Evolutionary conservation across 306 rosid species (phyloP).

Genomic region (Myrica gale): DNA sequence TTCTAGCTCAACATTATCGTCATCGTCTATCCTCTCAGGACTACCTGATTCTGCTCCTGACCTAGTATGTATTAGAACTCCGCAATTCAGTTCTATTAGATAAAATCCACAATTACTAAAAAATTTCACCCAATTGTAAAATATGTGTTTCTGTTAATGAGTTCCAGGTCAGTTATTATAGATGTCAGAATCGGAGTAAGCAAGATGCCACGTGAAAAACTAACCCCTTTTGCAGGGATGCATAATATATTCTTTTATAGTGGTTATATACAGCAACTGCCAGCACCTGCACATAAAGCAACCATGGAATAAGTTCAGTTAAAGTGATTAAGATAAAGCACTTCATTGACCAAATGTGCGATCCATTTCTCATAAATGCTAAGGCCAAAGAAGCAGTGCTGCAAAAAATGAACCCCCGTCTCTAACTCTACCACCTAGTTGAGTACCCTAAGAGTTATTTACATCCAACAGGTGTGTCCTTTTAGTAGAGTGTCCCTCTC

Average conservation of each 20-base stretch:
- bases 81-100: constrained; percentile 33
- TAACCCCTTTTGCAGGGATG: constrained; percentile 74
- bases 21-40: constrained; percentile 54
- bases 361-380: neutral
- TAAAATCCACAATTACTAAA: constrained; percentile 19
- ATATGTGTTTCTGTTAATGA: neutral
- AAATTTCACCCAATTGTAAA: constrained; percentile 8
- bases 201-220: constrained; percentile 33
- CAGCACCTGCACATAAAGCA: constrained; percentile 69
- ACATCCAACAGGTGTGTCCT: neutral
- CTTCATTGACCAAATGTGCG: neutral
- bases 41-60: constrained; percentile 52
- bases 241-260: constrained; percentile 83
- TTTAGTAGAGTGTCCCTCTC: neutral
- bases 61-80: constrained; percentile 47
- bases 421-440: neutral
- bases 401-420: neutral
- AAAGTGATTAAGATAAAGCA: neutral
- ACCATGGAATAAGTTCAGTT: constrained; percentile 23
- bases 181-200: neutral
- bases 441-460: neutral
- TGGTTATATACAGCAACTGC: constrained; percentile 98
- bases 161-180: neutral
- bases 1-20: constrained; percentile 80
- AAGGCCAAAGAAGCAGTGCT: neutral